Percentiles rank a stretch among this genome's conserved stretches.
Evolutionary conservation across 2,329 filamentous ascomycete genomes (phyloP).

Genomic region (Sclerotinia minor): DNA sequence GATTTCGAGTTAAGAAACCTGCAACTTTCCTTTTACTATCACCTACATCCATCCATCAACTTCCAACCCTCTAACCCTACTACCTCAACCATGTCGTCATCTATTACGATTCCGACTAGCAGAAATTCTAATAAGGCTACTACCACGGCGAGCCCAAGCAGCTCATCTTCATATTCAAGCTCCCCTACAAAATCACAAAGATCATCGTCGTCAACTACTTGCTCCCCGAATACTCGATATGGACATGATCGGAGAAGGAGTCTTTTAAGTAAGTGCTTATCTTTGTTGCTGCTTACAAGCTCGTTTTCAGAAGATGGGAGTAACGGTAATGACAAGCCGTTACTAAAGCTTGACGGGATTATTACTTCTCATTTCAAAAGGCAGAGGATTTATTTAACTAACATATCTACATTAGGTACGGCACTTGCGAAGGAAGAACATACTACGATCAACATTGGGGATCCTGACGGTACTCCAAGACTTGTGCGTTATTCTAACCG

Average conservation of each 20-base stretch:
- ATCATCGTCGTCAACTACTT: slow-evolving; percentile 46
- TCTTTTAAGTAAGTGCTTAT: slow-evolving; percentile 56
- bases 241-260: slow-evolving; percentile 59
- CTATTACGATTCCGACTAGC: slow-evolving; percentile 63
- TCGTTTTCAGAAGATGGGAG: neutral
- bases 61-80: neutral
- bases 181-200: slow-evolving; percentile 52
- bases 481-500: slow-evolving; percentile 55
- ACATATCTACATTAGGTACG: slow-evolving; percentile 53
- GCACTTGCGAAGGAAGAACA: slow-evolving; percentile 73
- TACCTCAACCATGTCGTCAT: slow-evolving; percentile 55
- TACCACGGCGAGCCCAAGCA: slow-evolving; percentile 45
- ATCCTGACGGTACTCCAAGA: slow-evolving; percentile 69
- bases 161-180: slow-evolving; percentile 59
- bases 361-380: slow-evolving; percentile 33
- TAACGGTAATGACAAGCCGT: neutral
- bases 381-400: slow-evolving; percentile 29
- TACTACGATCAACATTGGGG: slow-evolving; percentile 77
- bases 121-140: slow-evolving; percentile 48
- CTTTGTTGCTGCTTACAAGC: slow-evolving; percentile 22
- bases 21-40: neutral
- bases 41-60: neutral
- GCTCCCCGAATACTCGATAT: slow-evolving; percentile 43
- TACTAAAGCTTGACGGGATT: slow-evolving; percentile 16
- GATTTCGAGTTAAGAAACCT: neutral